Evolutionary conservation across 345 rosid genomes (phyloP), one percentile per base, ranked within the genome.

Genomic region (Noccaea caerulescens): DNA sequence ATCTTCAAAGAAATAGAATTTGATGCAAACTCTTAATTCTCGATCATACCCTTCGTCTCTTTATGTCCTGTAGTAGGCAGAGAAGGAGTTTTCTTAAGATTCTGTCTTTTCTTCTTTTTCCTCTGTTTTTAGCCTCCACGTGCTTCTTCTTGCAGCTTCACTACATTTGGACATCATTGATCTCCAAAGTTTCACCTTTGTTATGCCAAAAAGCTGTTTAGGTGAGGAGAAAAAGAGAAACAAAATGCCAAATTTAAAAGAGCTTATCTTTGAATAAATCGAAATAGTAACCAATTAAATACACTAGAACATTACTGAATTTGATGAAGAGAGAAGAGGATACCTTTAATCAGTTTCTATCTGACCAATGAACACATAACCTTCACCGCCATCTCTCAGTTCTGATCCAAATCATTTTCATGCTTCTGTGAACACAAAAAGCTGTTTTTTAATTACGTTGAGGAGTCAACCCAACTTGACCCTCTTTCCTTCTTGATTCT

Each of bases 401-500:
- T 58, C 73, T 36, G 39, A 58, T 58, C 66, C 57, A 38, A 36
- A 23, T 46, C 65, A 33, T 11, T 33, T 33, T 43, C 18, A 16
- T 42, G 53, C 33, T 55, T 2, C 13, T 6, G 49, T 53, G 36
- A 65, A 54, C 61, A 32, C 44, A 30, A 44, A 44, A 43, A 10
- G 8, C 42, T 3, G 10, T 4, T 1, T 52, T 11, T 25, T 2
- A 2, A 27, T 27, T 52, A 52, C 5, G 38, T 50, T 32, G 77
- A 45, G 7, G 77, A 72, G 68, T 76, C 85, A 14, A 84, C 73
- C 79, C 88, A 79, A 78, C 88, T 86, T 16, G 74, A 74, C 8
- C 77, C 91, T 16, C 79, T 58, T 63, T 72, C 80, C 77, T 90
- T 90, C 73, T 72, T 84, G 27, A 88, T 80, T 39, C 81, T 71